phyloP scores from a whole-genome alignment of 164 flowering plant genomes.

The Houttuynia cordata region DNA sequence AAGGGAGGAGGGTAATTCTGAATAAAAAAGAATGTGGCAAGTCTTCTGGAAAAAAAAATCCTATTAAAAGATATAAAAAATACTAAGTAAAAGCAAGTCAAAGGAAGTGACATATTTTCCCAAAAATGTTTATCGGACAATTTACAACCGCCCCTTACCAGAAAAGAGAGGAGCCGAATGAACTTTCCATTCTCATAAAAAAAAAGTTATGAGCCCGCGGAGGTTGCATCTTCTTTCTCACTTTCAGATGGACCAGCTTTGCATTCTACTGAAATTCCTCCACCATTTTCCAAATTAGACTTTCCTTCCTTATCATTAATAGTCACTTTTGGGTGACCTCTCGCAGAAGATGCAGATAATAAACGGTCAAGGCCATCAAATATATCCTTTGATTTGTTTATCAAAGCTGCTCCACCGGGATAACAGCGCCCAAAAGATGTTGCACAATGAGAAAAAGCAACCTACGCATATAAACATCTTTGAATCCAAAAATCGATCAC shows the following conservation, averaged over 20 bases:
- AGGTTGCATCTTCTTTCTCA: conserved; percentile 15
- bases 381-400: conserved; percentile 54
- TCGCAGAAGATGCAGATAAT: conserved; percentile 37
- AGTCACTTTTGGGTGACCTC: conserved; percentile 30
- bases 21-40: too few species aligned
- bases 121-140: too few species aligned
- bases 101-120: too few species aligned
- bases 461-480: conserved; percentile 22
- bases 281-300: conserved; percentile 40
- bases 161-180: too few species aligned
- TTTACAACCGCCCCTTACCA: too few species aligned
- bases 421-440: conserved; percentile 92
- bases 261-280: conserved; percentile 15
- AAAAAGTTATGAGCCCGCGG: neutral
- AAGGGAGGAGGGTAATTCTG: too few species aligned
- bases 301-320: conserved; percentile 18
- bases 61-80: too few species aligned
- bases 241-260: conserved; percentile 21
- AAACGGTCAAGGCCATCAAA: conserved; percentile 59
- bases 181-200: too few species aligned
- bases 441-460: conserved; percentile 73
- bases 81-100: too few species aligned
- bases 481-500: neutral
- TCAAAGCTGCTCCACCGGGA: conserved; percentile 62
- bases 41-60: too few species aligned